Evolutionary conservation across 495 filamentous ascomycete species (phyloP).

Genomic region (Aspergillus taichungensis): DNA sequence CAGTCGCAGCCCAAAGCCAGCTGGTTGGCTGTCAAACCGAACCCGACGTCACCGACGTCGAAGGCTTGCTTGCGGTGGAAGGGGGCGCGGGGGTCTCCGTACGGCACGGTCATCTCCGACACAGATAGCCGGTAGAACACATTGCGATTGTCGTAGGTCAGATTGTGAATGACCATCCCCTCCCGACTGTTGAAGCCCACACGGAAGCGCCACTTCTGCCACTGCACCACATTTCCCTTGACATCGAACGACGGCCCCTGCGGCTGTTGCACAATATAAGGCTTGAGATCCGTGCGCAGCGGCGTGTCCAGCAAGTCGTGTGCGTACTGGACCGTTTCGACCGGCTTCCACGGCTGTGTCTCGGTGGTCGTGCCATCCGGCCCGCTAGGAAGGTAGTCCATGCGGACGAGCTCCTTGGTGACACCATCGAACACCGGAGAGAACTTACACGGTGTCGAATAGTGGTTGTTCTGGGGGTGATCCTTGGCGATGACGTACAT

Average conservation of each 20-base stretch:
- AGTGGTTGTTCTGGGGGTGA: constrained; percentile 55
- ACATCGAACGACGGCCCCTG: constrained; percentile 63
- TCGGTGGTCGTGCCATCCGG: constrained; percentile 20
- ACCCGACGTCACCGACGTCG: constrained; percentile 61
- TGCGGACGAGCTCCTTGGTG: constrained; percentile 51
- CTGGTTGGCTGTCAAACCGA: constrained; percentile 59
- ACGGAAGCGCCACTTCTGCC: constrained; percentile 65
- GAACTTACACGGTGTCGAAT: constrained; percentile 68
- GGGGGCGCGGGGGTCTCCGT: constrained; percentile 54
- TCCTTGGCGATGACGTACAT: constrained; percentile 33
- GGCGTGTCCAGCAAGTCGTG: constrained; percentile 32
- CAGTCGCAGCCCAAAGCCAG: constrained; percentile 62
- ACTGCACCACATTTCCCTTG: constrained; percentile 32
- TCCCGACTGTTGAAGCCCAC: constrained; percentile 59
- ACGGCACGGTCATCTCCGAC: constrained; percentile 72
- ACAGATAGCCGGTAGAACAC: constrained; percentile 67
- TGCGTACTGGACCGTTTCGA: constrained; percentile 42
- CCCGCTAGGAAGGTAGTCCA: constrained; percentile 39
- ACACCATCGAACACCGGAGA: constrained; percentile 66
- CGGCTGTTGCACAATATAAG: constrained; percentile 67
- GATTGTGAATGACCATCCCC: constrained; percentile 53
- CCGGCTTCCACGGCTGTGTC: constrained; percentile 41
- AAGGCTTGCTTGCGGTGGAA: constrained; percentile 68
- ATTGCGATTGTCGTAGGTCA: constrained; percentile 61
- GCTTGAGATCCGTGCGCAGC: constrained; percentile 57